Evolutionary conservation across 2,329 filamentous ascomycete species (phyloP), one percentile per base, ranked within the genome.

Genomic region (Achaetomium macrosporum): DNA sequence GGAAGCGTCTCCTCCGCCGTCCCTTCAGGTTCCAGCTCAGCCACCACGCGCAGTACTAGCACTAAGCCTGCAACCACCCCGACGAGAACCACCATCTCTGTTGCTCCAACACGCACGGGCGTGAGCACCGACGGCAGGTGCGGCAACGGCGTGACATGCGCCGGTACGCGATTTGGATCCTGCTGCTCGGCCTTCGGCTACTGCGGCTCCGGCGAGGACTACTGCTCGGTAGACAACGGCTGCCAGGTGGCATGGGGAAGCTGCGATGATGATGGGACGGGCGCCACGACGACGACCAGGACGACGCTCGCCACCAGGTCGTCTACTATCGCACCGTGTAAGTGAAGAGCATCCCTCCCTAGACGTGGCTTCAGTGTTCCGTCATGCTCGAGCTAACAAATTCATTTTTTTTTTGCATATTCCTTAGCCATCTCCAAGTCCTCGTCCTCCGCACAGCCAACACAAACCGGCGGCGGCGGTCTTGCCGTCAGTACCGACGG

Each of bases 131-230:
- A 65, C 52, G 62, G 63, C n/a, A 54, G 52, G 10, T 64, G 60
- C 53, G 54, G 59, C 42, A 56, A 63, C 47, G 62, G 63, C 36
- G 46, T 63, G 35, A 64, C 60, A 1, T 58, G 59, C 37, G 42
- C 56, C 6, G 63, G 58, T 35, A 61, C 62, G 2, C 54, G 57
- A 10, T 64, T 58, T 33, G 64, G 63, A 15, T 41, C 33, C 12
- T 64, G 62, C 55, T 64, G 62, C 48, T 64, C 61, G 11, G 17
- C 39, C n/a, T 51, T 40, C 33, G 60, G 60, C 10, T 63, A 49
- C 37, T 64, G 62, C 47, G 62, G 62, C 13, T 44, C 39, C 1
- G 53, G 48, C 5, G 51, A 53, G 12, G 61, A 58, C 19, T 59
- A 58, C 36, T 64, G 62, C 51, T 45, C 44, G 13, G 5, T 51